Percentiles rank a stretch among this genome's conserved stretches.
These are phyloP conservation scores for Schoenoplectus tabernaemontani DNA, from an alignment of 202 grass and related monocot genomes.

Conservation along the genomic window DNA sequence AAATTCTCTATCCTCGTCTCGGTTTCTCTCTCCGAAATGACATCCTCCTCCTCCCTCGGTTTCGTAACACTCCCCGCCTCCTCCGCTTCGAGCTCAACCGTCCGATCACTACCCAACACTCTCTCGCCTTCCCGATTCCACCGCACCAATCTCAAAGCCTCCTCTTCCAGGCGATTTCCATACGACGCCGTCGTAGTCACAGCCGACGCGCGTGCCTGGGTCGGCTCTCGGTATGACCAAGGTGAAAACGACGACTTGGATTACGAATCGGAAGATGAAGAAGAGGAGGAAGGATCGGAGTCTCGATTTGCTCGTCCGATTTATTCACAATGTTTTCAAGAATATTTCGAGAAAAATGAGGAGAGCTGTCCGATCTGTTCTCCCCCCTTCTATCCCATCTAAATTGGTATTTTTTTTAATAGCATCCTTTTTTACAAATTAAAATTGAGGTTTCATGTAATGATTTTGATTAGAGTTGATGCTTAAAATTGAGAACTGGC, in stretches of 20 bases:
- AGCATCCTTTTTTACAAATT: background rate
- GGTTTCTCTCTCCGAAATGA: conserved; percentile 2
- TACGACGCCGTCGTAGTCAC: conserved; percentile 47
- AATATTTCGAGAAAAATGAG: conserved; percentile 57
- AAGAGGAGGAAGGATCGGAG: conserved; percentile 60
- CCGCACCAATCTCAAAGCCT: conserved; percentile 24
- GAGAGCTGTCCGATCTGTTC: conserved; percentile 70
- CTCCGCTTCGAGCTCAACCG: conserved; percentile 5
- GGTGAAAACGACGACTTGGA: conserved; percentile 34
- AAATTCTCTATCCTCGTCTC: conserved; percentile 3
- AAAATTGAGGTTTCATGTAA: background rate
- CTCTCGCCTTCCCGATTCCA: conserved; percentile 19
- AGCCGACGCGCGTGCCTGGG: conserved; percentile 58
- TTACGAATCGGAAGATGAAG: conserved; percentile 32
- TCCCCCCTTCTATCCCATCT: conserved; percentile 75
- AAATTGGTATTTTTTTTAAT: conserved; percentile 49
- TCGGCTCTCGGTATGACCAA: conserved; percentile 29
- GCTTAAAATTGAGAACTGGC: background rate
- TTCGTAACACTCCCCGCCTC: background rate
- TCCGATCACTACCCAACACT: background rate
- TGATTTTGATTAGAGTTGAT: background rate
- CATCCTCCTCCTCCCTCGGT: background rate
- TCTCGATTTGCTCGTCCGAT: conserved; percentile 64
- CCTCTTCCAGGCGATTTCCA: conserved; percentile 23
- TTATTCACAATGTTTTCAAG: conserved; percentile 56